Base-by-base conservation (phyloP, 345 rosid genomes). In the Ceriops tagal region DNA sequence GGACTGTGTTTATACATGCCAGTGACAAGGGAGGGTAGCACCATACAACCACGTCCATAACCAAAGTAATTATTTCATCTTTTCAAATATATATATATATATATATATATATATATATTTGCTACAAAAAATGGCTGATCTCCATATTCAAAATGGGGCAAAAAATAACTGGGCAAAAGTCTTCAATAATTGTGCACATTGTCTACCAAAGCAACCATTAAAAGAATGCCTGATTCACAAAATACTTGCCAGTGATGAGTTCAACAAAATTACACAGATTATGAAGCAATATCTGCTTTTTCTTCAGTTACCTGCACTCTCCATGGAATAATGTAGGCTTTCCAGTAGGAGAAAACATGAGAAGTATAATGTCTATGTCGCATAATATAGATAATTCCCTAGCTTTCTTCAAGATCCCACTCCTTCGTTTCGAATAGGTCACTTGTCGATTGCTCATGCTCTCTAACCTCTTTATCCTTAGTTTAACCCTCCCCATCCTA, bases 401-500 rank as follows among this genome's bases (percentile, higher is more conserved):
- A 2, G 96, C 96, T 82, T 93, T 93, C 86, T 93, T 93, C 81
- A 93, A 61, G 49, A 93, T 88, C 57, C 98, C 98, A 77, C 73
- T 84, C 80, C 80, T 88, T 58, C 96, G 77, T 81, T 91, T 93
- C 6, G 98, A 82, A 77, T 82, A 93, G 57, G 98, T 91, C 66
- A 88, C 87, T 76, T 89, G 92, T 62, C 95, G 78, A 79, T 87
- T 84, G 77, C 77, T 79, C 65, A 85, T 80, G 83, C 83, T 89
- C 82, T 93, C 97, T 28, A 93, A 84, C 71, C 89, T 73, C 89
- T 88, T 93, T 57, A 93, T 86, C 83, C 85, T 87, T 67, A 93
- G 79, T 85, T 91, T 93, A 21, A 89, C 96, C 81, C 98, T 87
- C 67, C 96, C 98, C 97, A 89, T 91, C 81, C 88, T 83, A 73